Conservation (phyloP, 164 flowering plant genomes). For the Santalum album region DNA sequence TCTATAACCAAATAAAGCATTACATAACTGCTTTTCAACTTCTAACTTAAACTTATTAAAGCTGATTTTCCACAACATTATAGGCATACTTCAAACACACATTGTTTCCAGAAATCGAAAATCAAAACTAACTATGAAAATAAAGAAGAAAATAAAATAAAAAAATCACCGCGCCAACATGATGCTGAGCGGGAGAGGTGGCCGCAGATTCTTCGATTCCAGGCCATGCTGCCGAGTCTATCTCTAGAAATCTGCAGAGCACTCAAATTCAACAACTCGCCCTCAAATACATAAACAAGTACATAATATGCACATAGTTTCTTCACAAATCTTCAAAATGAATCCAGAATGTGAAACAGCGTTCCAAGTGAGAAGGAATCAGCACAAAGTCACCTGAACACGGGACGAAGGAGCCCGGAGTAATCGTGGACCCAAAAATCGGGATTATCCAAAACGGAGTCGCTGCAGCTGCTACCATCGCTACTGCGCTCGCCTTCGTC, state of each 20-base stretch:
- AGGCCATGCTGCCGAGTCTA: slow-evolving; percentile 59
- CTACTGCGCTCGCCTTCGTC: slow-evolving; percentile 26
- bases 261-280: not conserved
- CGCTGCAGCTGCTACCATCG: slow-evolving; percentile 31
- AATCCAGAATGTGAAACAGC: too few relatives aligned
- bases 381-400: slow-evolving; percentile 65
- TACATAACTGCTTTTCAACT: not conserved
- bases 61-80: not conserved
- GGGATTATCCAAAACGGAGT: slow-evolving; percentile 66
- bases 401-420: slow-evolving; percentile 74
- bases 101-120: not conserved
- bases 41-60: not conserved
- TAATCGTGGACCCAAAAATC: slow-evolving; percentile 65
- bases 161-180: slow-evolving; percentile 64
- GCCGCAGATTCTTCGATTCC: slow-evolving; percentile 83
- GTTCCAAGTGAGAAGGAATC: too few relatives aligned
- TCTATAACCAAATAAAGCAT: not conserved
- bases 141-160: too few relatives aligned
- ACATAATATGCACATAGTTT: too few relatives aligned
- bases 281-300: not conserved
- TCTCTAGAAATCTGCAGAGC: slow-evolving; percentile 45
- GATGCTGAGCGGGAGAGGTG: slow-evolving; percentile 42
- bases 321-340: too few relatives aligned
- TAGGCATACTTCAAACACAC: too few relatives aligned
- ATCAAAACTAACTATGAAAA: too few relatives aligned